Evolutionary conservation across 208 protist genomes (phyloP), one percentile per base, ranked within the genome.

Genomic region (Leishmania tarentolae): DNA sequence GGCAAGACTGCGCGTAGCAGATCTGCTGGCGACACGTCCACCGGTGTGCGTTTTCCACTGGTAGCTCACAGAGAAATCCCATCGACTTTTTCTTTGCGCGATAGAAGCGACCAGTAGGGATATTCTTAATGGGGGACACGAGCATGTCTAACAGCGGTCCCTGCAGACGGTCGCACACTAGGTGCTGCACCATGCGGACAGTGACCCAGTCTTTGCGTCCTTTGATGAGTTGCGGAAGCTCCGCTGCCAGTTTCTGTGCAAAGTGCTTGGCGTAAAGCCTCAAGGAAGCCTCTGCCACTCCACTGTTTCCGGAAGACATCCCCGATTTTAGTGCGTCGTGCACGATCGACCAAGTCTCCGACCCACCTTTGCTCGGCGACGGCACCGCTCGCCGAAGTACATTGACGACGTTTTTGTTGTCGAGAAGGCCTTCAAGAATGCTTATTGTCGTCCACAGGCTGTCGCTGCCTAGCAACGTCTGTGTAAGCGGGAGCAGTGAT

Each of bases 21-120:
- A 63, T 37, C 59, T 89, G 86, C 69, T 86, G 83, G 4, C 31
- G n/a, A 1, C 72, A 35, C 3, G 86, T 87, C 86, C 83, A 87
- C 6, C 77, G 80, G 56, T 83, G 77, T 31, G 82, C 47, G 24
- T 63, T 24, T 4, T 44, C 44, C 5, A 80, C n/a, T 46, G 81
- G 75, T 37, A 84, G 70, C 5, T 66, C 1, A 28, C 75, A 77
- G 42, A 84, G 8, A 21, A 42, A 47, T 28, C 24, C n/a, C 0
- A 31, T 1, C 9, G 24, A 4, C 0, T 52, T 37, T 7, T 24
- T 15, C 17, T 79, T 31, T 6, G 2, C 24, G 28, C 79, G 17
- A 52, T 80, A 61, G 44, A 86, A 86, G 46, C 76, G 82, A 9
- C 86, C 76, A 1, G 13, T 57, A 0, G 71, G 61, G 24, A 80